Percentiles rank a stretch among this genome's conserved stretches.
phyloP scores from a whole-genome alignment of 164 flowering plant genomes.

The Vitis rupestris region DNA sequence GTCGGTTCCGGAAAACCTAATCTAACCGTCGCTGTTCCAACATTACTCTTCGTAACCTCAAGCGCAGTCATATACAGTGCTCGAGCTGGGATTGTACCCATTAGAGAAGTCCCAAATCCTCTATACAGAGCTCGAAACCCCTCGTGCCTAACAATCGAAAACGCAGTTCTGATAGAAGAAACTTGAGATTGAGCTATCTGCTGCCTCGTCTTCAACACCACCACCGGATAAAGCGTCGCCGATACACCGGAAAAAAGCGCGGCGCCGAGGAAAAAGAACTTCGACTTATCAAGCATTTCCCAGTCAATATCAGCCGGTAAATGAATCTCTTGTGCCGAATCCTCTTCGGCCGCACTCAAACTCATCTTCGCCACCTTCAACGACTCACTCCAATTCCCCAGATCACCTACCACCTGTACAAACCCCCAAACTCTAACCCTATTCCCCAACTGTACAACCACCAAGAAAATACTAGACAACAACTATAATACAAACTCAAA shows the following conservation, averaged over 20 bases:
- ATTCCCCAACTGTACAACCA: conserved; percentile 14
- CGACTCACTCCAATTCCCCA: neutral
- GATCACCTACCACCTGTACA: conserved; percentile 17
- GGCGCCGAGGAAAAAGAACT: conserved; percentile 47
- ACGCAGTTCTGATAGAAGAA: conserved; percentile 29
- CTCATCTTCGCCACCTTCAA: conserved; percentile 37
- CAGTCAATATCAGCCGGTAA: conserved; percentile 46
- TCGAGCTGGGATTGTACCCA: conserved; percentile 56
- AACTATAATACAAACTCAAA: neutral
- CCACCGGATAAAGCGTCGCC: conserved; percentile 56
- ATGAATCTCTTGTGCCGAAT: conserved; percentile 34
- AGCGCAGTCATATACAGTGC: conserved; percentile 58
- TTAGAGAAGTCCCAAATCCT: conserved; percentile 56
- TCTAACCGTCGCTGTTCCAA: conserved; percentile 36
- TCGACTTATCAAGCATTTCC: conserved; percentile 48
- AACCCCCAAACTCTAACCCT: conserved; percentile 1
- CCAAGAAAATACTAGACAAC: neutral
- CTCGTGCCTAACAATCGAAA: conserved; percentile 30
- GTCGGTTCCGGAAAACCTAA: conserved; percentile 37
- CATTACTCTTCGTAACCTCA: conserved; percentile 55
- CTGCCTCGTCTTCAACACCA: conserved; percentile 66
- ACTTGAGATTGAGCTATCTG: conserved; percentile 43
- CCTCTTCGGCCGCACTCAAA: conserved; percentile 37
- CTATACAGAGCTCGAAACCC: conserved; percentile 43
- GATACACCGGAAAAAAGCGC: conserved; percentile 50